A percentile compares a stretch with the other conserved stretches of the same genome.
These are phyloP conservation scores for Microcyclosporella mali DNA, from an alignment of 2,329 filamentous ascomycete species.

Conservation along the genomic window DNA sequence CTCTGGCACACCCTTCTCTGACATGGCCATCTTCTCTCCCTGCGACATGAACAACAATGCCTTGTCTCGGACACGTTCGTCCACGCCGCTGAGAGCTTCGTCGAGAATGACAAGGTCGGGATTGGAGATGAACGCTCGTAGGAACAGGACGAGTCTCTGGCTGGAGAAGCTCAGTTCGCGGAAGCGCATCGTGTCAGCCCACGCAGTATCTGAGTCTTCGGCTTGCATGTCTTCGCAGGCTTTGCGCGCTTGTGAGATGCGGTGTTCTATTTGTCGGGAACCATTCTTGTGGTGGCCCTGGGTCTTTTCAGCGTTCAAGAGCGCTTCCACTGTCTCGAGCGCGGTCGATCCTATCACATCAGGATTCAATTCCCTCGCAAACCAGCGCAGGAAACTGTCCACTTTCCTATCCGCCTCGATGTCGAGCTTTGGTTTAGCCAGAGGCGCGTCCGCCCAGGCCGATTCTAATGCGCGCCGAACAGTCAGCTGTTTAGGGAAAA, in stretches of 20 bases:
- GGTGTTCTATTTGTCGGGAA: no score
- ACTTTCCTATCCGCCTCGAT: conserved; percentile 53
- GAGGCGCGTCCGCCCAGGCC: conserved; percentile 85
- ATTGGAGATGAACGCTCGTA: conserved; percentile 46
- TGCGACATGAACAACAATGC: conserved; percentile 70
- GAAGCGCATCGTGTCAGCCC: conserved; percentile 64
- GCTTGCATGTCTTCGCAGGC: conserved; percentile 14
- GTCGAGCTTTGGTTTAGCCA: conserved; percentile 61
- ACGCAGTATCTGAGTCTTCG: conserved; percentile 40
- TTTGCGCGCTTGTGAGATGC: conserved; percentile 10
- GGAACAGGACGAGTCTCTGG: conserved; percentile 78
- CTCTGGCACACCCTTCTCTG: conserved; percentile 17
- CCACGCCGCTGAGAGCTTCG: conserved; percentile 48
- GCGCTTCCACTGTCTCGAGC: not conserved
- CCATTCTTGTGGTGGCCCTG: no score
- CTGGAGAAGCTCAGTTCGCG: conserved; percentile 71
- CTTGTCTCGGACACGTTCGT: conserved; percentile 65
- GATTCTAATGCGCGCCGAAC: conserved; percentile 72
- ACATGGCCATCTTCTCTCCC: conserved; percentile 32
- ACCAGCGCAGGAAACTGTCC: conserved; percentile 67
- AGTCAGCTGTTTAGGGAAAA: conserved; percentile 74
- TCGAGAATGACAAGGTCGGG: conserved; percentile 47
- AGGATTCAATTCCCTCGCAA: conserved; percentile 70
- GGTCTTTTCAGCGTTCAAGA: no score
- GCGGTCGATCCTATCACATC: not conserved